phyloP scores from a whole-genome alignment of 768 basidiomycete genomes.

The Rossbeevera mucosa region DNA sequence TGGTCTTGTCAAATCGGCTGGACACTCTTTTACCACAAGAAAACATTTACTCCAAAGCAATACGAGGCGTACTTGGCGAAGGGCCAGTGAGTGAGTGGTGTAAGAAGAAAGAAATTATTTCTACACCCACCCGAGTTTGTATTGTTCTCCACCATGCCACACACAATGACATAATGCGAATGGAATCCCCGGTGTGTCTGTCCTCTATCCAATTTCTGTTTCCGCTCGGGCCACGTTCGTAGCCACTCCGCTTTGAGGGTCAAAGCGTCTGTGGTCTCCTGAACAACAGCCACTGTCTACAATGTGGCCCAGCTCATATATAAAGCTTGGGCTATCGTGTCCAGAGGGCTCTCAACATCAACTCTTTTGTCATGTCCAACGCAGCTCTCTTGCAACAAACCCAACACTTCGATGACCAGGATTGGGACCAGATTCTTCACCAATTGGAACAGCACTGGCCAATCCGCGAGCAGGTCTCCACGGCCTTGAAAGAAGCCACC shows the following conservation, averaged over 20 bases:
- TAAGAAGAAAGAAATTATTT: no score
- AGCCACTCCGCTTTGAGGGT: not conserved
- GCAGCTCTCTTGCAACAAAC: not conserved
- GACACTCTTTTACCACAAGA: constrained; percentile 36
- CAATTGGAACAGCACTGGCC: not conserved
- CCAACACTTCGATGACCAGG: not conserved
- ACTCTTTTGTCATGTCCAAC: constrained; percentile 9
- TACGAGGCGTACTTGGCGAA: constrained; percentile 49
- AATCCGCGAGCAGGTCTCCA: constrained; percentile 1
- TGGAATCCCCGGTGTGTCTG: no score
- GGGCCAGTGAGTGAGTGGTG: constrained; percentile 5
- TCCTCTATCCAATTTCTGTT: not conserved
- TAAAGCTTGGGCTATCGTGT: constrained; percentile 6
- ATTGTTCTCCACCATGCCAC: constrained; percentile 7
- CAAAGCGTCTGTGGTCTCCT: constrained; percentile 1
- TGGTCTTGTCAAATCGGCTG: not conserved
- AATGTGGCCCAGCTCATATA: constrained; percentile 12
- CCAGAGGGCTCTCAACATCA: not conserved
- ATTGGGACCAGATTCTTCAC: constrained; percentile 1
- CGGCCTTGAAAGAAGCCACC: constrained; percentile 7
- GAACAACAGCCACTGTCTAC: not conserved
- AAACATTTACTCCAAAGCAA: constrained; percentile 69
- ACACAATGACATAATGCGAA: not conserved
- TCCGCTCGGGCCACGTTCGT: constrained; percentile 6
- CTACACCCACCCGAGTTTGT: no score